These are phyloP conservation scores for Jatropha podagrica DNA, from an alignment of 441 rosid species.

Conservation along the genomic window DNA sequence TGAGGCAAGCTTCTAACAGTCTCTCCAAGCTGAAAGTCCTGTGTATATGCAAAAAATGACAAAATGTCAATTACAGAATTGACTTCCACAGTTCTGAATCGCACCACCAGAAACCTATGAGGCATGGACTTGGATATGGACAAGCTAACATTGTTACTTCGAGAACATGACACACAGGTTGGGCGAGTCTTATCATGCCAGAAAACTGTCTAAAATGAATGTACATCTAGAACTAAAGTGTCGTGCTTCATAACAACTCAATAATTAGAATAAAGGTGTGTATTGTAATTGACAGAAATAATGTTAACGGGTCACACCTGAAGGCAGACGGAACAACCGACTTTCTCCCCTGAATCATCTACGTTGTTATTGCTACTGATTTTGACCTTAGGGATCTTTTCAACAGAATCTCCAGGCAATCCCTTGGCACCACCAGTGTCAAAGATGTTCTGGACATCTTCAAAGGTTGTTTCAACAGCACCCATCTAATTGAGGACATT, in stretches of 20 bases:
- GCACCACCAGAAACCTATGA: not conserved
- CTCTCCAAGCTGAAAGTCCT: conserved; percentile 96
- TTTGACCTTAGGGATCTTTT: conserved; percentile 79
- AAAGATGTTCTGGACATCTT: conserved; percentile 71
- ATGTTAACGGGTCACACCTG: conserved; percentile 46
- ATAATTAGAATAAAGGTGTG: not conserved
- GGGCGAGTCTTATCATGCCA: too few relatives aligned
- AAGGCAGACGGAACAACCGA: conserved; percentile 87
- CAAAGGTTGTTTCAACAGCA: conserved; percentile 66
- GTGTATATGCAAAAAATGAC: conserved; percentile 37
- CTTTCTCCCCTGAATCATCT: conserved; percentile 76
- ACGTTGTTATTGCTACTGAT: conserved; percentile 54
- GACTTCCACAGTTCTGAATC: not conserved
- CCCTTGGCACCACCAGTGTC: conserved; percentile 84
- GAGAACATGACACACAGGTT: too few relatives aligned
- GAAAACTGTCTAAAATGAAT: not conserved
- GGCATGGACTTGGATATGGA: too few relatives aligned
- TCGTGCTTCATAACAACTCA: not conserved
- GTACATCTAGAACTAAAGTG: too few relatives aligned
- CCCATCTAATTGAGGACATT: conserved; percentile 60
- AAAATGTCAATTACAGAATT: conserved; percentile 8
- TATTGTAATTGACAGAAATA: not conserved
- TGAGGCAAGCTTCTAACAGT: conserved; percentile 86
- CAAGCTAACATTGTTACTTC: too few relatives aligned
- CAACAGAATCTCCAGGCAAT: conserved; percentile 67